Evolutionary conservation across 2,329 filamentous ascomycete species (phyloP), one percentile per base, ranked within the genome.

Genomic region (Diplocarpon rosae): DNA sequence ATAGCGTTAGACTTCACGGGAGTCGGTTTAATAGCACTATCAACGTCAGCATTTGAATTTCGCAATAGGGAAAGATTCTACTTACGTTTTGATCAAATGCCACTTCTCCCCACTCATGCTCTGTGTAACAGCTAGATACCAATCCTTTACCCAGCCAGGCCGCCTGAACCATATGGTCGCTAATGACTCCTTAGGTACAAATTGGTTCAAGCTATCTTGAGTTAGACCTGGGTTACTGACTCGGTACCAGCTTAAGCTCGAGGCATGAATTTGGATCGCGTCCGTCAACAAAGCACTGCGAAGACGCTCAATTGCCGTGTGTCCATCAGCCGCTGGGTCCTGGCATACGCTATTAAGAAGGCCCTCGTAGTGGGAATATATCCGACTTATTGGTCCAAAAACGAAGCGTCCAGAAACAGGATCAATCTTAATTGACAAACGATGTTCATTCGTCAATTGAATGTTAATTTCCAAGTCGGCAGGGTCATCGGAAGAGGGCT

Each of bases 331-430:
- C 1, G 72, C 66, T 1, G 76, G 71, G 43, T 78, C 73, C 48
- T 67, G 72, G 14, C 67, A 63, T 27, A 69, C 66, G 49, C 56
- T 61, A 59, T 86, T 89, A 43, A 93, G 68, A 29, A 73, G 74
- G 28, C 66, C 67, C 58, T 94, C 85, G 14, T 72, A 70, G 15
- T 76, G 69, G 8, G 69, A 66, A 3, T 73, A 69, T 36, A 72
- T 65, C 46, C 68, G 70, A 2, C 76, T 75, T 40, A 74, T 73
- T 48, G 87, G 84, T 46, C 77, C 75, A 31, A 95, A 64, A 9
- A 79, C 76, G 49, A 88, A 82, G 10, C 72, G 66, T n/a, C 92
- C 92, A 0, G 84, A 88, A 20, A 85, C 77, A 0, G 83, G 78
- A 53, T 94, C 86, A 37, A 95, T 71, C 14, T 75, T 71, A 24